A percentile compares a stretch with the other conserved stretches of the same genome.
These are phyloP conservation scores for Solanum sitiens DNA, from an alignment of 257 asterid species.

Conservation along the genomic window DNA sequence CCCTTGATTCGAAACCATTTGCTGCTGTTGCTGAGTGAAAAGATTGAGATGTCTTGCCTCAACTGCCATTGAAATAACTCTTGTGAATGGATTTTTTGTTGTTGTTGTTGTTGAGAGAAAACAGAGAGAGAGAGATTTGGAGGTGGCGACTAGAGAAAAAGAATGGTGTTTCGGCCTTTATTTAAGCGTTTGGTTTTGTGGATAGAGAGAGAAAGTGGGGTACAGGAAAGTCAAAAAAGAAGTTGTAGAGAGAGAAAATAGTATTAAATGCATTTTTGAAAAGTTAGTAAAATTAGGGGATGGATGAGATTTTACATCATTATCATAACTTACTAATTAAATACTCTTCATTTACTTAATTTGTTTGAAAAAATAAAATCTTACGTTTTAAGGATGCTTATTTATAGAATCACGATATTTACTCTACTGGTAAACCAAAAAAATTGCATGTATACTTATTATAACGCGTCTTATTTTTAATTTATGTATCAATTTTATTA, in stretches of 20 bases:
- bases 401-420: neutral
- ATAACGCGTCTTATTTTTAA: neutral
- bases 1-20: conserved; percentile 16
- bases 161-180: conserved; percentile 20
- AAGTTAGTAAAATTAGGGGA: conserved; percentile 1
- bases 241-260: conserved; percentile 13
- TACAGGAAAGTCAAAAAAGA: conserved; percentile 11
- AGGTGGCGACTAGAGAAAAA: conserved; percentile 16
- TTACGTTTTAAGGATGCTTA: neutral
- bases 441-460: neutral
- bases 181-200: conserved; percentile 32
- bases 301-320: neutral
- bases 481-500: neutral
- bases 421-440: neutral
- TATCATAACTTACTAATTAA: conserved; percentile 2
- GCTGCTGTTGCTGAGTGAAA: conserved; percentile 25
- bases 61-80: conserved; percentile 41
- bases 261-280: neutral
- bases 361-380: neutral
- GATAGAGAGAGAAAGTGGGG: neutral
- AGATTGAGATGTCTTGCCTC: conserved; percentile 61
- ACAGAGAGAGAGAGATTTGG: conserved; percentile 8
- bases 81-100: neutral
- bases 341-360: neutral
- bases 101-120: neutral